Percentiles rank a stretch among this genome's conserved stretches.
These are phyloP conservation scores for Nothophoma quercina DNA, from an alignment of 2,329 filamentous ascomycete genomes.

Conservation along the genomic window DNA sequence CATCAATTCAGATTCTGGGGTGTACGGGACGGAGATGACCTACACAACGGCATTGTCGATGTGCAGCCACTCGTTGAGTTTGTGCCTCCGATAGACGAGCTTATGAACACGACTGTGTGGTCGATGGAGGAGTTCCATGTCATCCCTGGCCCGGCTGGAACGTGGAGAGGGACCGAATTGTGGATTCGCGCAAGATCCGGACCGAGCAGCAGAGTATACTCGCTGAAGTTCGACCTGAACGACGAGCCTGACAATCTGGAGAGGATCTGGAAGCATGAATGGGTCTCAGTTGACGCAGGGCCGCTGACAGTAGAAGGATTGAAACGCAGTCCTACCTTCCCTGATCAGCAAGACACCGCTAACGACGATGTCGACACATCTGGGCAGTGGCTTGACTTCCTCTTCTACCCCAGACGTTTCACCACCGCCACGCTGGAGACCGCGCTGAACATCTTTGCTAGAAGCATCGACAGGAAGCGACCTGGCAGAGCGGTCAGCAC, in stretches of 20 bases:
- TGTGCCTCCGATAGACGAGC: constrained; percentile 66
- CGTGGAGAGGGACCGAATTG: constrained; percentile 52
- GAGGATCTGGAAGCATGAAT: constrained; percentile 69
- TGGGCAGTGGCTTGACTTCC: constrained; percentile 85
- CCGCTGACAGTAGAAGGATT: constrained; percentile 52
- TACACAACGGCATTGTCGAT: constrained; percentile 71
- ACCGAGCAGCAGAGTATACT: constrained; percentile 67
- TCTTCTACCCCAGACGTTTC: constrained; percentile 85
- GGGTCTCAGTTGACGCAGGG: constrained; percentile 55
- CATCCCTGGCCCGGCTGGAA: constrained; percentile 43
- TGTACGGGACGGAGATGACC: constrained; percentile 67
- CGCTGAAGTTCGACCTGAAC: constrained; percentile 76
- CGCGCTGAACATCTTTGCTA: constrained; percentile 81
- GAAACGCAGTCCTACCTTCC: constrained; percentile 48
- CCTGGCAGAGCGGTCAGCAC: constrained; percentile 38
- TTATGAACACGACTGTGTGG: constrained; percentile 61
- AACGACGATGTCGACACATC: constrained; percentile 58
- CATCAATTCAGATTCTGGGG: constrained; percentile 96
- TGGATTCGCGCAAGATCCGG: constrained; percentile 64
- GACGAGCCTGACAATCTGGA: constrained; percentile 69
- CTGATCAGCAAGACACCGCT: constrained; percentile 43
- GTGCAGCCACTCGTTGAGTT: constrained; percentile 70
- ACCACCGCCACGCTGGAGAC: constrained; percentile 81
- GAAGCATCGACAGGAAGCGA: constrained; percentile 57
- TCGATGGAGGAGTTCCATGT: constrained; percentile 58